Conservation (phyloP, 768 basidiomycete species). For the Termitomyces sp. region DNA sequence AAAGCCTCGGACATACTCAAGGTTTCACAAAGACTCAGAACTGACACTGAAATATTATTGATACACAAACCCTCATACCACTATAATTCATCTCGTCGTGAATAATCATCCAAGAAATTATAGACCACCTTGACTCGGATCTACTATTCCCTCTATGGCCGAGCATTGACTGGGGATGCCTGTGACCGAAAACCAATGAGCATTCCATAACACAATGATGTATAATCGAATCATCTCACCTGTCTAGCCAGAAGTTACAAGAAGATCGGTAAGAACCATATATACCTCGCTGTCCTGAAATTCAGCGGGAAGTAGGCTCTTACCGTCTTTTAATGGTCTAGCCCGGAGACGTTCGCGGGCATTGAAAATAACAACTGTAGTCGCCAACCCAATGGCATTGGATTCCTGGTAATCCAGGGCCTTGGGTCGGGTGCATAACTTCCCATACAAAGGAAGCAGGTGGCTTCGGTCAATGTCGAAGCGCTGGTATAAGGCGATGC, state of each 20-base stretch:
- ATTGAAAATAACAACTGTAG: conserved; percentile 44
- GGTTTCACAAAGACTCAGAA: no score
- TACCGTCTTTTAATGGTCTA: conserved; percentile 24
- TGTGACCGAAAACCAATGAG: not conserved
- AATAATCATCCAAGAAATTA: no score
- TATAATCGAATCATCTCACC: not conserved
- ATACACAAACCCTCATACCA: no score
- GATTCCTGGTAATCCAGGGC: conserved; percentile 55
- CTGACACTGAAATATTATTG: no score
- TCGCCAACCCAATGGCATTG: conserved; percentile 49
- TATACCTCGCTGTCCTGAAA: conserved; percentile 28
- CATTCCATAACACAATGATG: not conserved
- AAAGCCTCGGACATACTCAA: no score
- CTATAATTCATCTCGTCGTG: no score
- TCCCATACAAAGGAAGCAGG: conserved; percentile 49
- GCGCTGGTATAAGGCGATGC: conserved; percentile 49
- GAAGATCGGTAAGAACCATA: conserved; percentile 26
- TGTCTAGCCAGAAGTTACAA: not conserved
- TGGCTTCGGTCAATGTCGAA: conserved; percentile 44
- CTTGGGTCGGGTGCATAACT: conserved; percentile 46
- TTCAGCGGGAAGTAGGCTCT: conserved; percentile 32
- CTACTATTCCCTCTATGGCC: no score
- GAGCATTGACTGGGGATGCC: no score
- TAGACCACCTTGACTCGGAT: no score
- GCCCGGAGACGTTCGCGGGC: conserved; percentile 50